Evolutionary conservation across 78 protist species (phyloP), one percentile per base, ranked within the genome.

Genomic region (Cavenderia fasciculata): DNA sequence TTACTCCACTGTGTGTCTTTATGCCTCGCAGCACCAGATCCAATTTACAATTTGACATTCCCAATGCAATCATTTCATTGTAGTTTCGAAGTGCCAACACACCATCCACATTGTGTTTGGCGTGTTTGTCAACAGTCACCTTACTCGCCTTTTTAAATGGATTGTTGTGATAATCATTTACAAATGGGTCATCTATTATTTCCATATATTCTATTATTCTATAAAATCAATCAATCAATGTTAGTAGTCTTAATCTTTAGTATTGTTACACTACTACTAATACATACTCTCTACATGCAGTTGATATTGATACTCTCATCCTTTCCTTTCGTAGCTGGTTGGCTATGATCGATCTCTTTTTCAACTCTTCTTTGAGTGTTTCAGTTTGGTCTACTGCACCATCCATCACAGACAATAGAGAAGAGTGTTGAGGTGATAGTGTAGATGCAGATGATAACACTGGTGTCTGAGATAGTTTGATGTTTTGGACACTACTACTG

Each of bases 51-150:
- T 63, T 59, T 2, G 43, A 65, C 56, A 82, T 56, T 41, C 90
- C 90, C 36, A 56, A 77, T 34, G 87, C 87, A 11, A 77, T 44
- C 29, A 77, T 63, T 31, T 78, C 88, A 51, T 56, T 78, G 16
- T 62, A 65, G 8, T 27, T 27, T 6, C 33, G 27, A 18, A 12
- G 12, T 49, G 54, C 12, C 54, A 49, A 18, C 54, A 49, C 14
- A 12, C 14, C 54, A 49, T 49, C 54, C 12, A 49, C 14, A 49
- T 49, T n/a, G n/a, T n/a, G 14, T 49, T n/a, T 31, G 27, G 44
- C 18, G 33, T 5, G 21, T 38, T n/a, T 63, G 21, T 63, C 47
- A 5, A 38, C 72, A 43, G 38, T 21, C 72, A 38, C 72, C 47
- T 63, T 63, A 49, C 14, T 63, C 21, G 47, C 43, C 56, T 82